Base-by-base conservation (phyloP, 2,329 filamentous ascomycete species). In the Cordyceps fumosorosea region DNA sequence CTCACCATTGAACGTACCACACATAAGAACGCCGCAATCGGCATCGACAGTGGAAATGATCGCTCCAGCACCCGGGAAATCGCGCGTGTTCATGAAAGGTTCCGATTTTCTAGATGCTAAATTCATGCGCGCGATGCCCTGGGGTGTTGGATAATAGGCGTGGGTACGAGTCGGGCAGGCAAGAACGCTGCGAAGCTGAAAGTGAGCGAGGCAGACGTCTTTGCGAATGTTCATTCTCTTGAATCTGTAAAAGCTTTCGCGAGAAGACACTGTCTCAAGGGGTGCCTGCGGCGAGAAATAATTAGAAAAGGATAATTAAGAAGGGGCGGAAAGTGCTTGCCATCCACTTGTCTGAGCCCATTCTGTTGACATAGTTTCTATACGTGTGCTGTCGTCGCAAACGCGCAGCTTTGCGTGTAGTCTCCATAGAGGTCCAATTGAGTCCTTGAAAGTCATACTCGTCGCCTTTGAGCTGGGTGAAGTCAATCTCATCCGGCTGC, bases 141-240 rank as follows among this genome's bases (percentile, higher is more conserved):
- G 76, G 47, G 71, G 69, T 42, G 78, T 78, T 3, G 84, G 80
- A 67, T 87, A 88, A 68, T 83, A 88, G 10, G 79, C 77, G 48
- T 81, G 80, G 7, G 80, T 81, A 37, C 80, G 77, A 10, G 82
- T 83, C 5, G 82, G 77, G 67, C 81, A 81, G 2, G 83, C 83
- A 22, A 89, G 73, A 18, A 87, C 76, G 67, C 86, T 87, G 50
- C 86, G 83, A 14, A 89, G 76, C 69, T 89, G 86, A 64, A 88
- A 89, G 72, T 89, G 86, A n/a, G 83, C 76, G 20, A 88, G 72
- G 64, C 80, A 76, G 26, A 85, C 75, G 56, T 84, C 76, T 22
- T 76, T 76, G 52, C 79, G 77, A 48, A 87, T 76, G 64, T 82
- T 77, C 78, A 86, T 85, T 45, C 75, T 78, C 47, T 77, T 78